Conservation (phyloP, 352 stramenopile species). For the Phytopythium aichiense region DNA sequence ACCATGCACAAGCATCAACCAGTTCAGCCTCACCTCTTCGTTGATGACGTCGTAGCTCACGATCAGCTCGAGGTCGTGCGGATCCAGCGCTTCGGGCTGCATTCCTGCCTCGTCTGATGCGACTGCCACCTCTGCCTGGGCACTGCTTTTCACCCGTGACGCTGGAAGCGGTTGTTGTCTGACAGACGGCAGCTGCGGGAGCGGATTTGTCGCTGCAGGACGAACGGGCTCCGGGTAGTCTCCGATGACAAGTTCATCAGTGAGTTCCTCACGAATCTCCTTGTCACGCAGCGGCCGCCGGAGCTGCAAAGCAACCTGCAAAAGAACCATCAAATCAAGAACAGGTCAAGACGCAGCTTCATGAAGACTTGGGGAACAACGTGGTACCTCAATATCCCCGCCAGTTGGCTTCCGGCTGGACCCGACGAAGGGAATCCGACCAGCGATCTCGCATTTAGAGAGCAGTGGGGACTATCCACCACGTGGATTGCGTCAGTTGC, state of each 20-base stretch:
- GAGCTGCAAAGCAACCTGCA: conserved; percentile 46
- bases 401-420: conserved; percentile 63
- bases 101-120: not conserved
- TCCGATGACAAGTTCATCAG: conserved; percentile 51
- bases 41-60: conserved; percentile 86
- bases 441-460: conserved; percentile 41
- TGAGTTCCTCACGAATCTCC: conserved; percentile 35
- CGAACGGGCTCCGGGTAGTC: conserved; percentile 36
- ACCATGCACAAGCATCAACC: not conserved
- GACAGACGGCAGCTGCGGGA: conserved; percentile 12
- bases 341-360: not conserved
- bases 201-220: conserved; percentile 2
- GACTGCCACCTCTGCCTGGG: not conserved
- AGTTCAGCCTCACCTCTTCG: conserved; percentile 47
- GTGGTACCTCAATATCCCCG: conserved; percentile 54
- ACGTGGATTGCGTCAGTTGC: conserved; percentile 1
- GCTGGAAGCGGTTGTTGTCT: conserved; percentile 6
- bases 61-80: conserved; percentile 67
- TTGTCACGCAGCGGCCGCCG: conserved; percentile 59
- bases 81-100: conserved; percentile 16
- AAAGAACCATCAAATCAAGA: not conserved
- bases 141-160: not conserved
- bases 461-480: conserved; percentile 39
- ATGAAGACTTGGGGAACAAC: not conserved
- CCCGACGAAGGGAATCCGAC: conserved; percentile 57